A percentile compares a stretch with the other conserved stretches of the same genome.
These are phyloP conservation scores for Rhododendron molle DNA, from an alignment of 148 eudicot species.

Conservation along the genomic window DNA sequence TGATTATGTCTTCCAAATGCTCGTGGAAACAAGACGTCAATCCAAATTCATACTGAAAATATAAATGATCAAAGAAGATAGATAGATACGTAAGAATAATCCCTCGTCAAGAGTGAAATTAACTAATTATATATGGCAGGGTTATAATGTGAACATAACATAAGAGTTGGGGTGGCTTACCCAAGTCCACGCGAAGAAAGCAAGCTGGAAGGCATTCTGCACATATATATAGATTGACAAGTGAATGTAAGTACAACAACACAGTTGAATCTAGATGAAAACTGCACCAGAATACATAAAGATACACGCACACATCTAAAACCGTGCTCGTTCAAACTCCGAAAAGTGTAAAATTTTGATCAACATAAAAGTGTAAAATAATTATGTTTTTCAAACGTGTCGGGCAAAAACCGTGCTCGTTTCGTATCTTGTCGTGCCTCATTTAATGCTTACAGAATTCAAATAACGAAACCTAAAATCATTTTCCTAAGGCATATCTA, in stretches of 20 bases:
- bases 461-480: no score
- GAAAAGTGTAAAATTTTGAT: no score
- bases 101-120: neutral
- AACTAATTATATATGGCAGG: no score
- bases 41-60: conserved; percentile 10
- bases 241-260: neutral
- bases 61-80: neutral
- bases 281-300: neutral
- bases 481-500: no score
- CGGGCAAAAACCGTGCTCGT: no score
- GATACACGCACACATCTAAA: no score
- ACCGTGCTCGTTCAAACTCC: no score
- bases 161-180: conserved; percentile 6
- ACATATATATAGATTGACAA: neutral
- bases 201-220: conserved; percentile 40
- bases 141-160: neutral
- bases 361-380: no score
- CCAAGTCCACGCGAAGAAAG: conserved; percentile 30
- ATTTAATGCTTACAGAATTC: no score
- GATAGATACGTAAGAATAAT: neutral
- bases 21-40: conserved; percentile 2
- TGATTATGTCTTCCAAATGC: conserved; percentile 1
- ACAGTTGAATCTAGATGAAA: neutral
- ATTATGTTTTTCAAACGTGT: no score
- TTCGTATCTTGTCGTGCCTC: no score